These are phyloP conservation scores for Scenedesmus sp. DNA, from an alignment of 163 green algal genomes.

Conservation along the genomic window DNA sequence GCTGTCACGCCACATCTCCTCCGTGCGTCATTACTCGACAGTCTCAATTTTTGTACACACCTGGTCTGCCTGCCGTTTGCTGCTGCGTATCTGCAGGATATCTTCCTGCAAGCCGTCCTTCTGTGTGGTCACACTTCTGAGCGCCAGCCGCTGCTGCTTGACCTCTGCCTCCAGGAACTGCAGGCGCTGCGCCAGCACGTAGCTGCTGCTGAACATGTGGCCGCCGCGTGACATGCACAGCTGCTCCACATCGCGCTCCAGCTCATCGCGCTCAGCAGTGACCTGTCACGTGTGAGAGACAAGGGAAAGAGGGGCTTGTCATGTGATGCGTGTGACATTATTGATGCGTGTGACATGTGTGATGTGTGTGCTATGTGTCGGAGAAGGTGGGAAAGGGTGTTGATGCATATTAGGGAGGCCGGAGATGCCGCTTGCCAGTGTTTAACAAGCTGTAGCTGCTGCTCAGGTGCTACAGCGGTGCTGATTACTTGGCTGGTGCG, in stretches of 20 bases:
- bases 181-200: constrained; percentile 27
- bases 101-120: constrained; percentile 22
- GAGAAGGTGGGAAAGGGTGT: too few species aligned
- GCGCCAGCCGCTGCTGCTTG: constrained; percentile 16
- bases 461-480: too few species aligned
- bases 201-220: constrained; percentile 36
- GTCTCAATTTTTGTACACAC: not conserved
- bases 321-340: too few species aligned
- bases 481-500: too few species aligned
- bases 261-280: constrained; percentile 1
- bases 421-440: too few species aligned
- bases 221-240: constrained; percentile 27
- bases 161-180: constrained; percentile 29
- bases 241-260: constrained; percentile 24
- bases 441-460: too few species aligned
- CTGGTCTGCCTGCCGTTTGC: not conserved
- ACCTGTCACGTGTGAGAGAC: not conserved
- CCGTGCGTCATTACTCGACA: too few species aligned
- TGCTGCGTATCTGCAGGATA: constrained; percentile 1
- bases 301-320: too few species aligned
- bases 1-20: too few species aligned
- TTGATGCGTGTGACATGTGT: too few species aligned
- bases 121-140: not conserved
- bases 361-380: too few species aligned
- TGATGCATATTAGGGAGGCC: too few species aligned